A percentile compares a stretch with the other conserved stretches of the same genome.
These are phyloP conservation scores for Colletotrichum tanaceti DNA, from an alignment of 2,329 filamentous ascomycete genomes.

Conservation along the genomic window DNA sequence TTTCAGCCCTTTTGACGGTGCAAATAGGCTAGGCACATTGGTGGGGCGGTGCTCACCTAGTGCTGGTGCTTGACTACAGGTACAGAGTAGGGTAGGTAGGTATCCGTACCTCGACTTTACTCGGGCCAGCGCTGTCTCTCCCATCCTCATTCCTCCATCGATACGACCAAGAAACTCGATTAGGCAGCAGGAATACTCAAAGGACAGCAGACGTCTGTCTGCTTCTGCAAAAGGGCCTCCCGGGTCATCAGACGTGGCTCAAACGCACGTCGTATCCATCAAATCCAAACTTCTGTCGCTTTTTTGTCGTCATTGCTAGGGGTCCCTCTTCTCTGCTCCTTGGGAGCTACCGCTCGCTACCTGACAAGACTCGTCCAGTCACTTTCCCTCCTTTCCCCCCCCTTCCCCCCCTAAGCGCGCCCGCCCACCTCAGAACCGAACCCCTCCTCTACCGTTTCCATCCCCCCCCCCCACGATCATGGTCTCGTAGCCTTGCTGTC, in stretches of 20 bases:
- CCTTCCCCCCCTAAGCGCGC: conserved; percentile 31
- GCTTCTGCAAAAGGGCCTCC: conserved; percentile 19
- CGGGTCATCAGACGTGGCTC: conserved; percentile 32
- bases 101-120: conserved; percentile 10
- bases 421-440: conserved; percentile 28
- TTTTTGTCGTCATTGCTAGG: conserved; percentile 32
- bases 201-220: not conserved
- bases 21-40: conserved; percentile 25
- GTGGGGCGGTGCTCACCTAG: conserved; percentile 30
- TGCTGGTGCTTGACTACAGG: conserved; percentile 11
- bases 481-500: conserved; percentile 38
- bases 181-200: conserved; percentile 38
- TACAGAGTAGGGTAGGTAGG: too few relatives aligned
- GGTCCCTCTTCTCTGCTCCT: conserved; percentile 6
- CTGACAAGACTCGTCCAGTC: conserved; percentile 15
- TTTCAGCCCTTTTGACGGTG: conserved; percentile 20
- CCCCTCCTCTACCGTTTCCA: conserved; percentile 35
- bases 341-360: conserved; percentile 14
- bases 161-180: conserved; percentile 25
- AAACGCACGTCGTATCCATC: conserved; percentile 20
- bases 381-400: conserved; percentile 36
- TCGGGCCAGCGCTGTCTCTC: conserved; percentile 25
- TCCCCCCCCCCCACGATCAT: conserved; percentile 38
- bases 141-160: conserved; percentile 35
- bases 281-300: conserved; percentile 9